A percentile compares a stretch with the other conserved stretches of the same genome.
Conservation (phyloP, 177 flowering plant species). For the Telopea speciosissima region DNA sequence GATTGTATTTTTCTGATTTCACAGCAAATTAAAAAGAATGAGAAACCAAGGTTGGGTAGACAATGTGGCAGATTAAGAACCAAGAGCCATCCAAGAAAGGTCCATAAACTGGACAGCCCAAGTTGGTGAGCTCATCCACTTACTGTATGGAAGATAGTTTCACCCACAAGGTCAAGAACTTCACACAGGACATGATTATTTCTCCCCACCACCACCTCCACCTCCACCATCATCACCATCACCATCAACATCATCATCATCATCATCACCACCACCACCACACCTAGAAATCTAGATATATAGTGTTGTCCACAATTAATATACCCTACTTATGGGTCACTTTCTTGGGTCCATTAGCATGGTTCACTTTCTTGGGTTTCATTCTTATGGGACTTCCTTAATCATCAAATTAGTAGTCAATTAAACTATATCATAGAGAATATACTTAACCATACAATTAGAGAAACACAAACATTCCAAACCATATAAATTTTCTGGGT, state of each 20-base stretch:
- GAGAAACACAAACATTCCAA: not conserved
- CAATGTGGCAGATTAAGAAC: too few species aligned
- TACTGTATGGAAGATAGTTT: not conserved
- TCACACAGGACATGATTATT: not conserved
- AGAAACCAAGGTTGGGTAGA: too few species aligned
- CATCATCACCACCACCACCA: not conserved
- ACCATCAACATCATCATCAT: not conserved
- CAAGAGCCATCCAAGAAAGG: not conserved
- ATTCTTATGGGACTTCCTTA: not conserved
- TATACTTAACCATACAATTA: too few species aligned
- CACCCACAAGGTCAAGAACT: not conserved
- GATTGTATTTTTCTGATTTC: too few species aligned
- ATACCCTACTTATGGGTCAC: not conserved
- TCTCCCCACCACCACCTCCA: not conserved
- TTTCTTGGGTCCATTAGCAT: not conserved
- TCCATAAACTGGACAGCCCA: not conserved
- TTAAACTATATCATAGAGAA: not conserved
- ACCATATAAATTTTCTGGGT: too few species aligned
- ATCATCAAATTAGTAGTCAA: not conserved
- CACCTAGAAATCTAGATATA: not conserved
- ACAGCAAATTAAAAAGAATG: too few species aligned
- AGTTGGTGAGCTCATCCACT: not conserved
- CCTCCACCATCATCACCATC: not conserved
- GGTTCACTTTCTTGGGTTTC: not conserved
- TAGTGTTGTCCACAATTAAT: not conserved